Evolutionary conservation across 768 basidiomycete species (phyloP).

Genomic region (Sarcodon aspratus): DNA sequence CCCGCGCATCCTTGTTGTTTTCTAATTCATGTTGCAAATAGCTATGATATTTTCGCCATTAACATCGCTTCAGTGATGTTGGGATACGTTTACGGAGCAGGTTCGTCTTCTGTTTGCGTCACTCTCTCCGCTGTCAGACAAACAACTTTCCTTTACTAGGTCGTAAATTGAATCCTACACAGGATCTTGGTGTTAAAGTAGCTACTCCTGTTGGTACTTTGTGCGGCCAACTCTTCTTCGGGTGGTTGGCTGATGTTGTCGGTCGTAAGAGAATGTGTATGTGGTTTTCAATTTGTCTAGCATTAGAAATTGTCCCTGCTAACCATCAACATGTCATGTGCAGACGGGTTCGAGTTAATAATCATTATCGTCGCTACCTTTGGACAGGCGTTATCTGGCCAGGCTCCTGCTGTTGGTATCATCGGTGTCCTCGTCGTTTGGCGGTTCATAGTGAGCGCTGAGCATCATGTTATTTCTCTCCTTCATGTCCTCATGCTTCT

Average conservation of each 20-base stretch:
- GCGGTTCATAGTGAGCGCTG: constrained; percentile 28
- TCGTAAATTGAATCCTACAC: constrained; percentile 26
- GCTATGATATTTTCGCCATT: constrained; percentile 30
- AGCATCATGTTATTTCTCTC: background rate
- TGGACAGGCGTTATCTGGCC: constrained; percentile 26
- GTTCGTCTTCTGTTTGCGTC: background rate
- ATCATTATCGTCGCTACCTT: constrained; percentile 28
- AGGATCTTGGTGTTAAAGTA: constrained; percentile 34
- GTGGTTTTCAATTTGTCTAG: constrained; percentile 1
- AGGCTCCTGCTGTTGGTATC: constrained; percentile 24
- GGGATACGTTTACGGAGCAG: constrained; percentile 29
- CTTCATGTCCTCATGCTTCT: background rate
- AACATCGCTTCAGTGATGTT: constrained; percentile 35
- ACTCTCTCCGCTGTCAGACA: constrained; percentile 1
- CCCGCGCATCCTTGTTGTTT: background rate
- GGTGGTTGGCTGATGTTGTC: constrained; percentile 32
- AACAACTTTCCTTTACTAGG: constrained; percentile 1
- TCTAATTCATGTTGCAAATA: background rate
- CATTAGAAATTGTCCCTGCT: background rate
- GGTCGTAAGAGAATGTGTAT: constrained; percentile 28
- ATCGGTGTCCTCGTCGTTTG: constrained; percentile 33
- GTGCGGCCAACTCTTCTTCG: constrained; percentile 30
- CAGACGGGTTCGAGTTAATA: constrained; percentile 33
- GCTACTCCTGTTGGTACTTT: constrained; percentile 30
- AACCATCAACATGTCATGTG: background rate